Percentiles rank a stretch among this genome's conserved stretches.
Evolutionary conservation across 2,329 filamentous ascomycete genomes (phyloP).

Genomic region (Aureobasidium sp.): DNA sequence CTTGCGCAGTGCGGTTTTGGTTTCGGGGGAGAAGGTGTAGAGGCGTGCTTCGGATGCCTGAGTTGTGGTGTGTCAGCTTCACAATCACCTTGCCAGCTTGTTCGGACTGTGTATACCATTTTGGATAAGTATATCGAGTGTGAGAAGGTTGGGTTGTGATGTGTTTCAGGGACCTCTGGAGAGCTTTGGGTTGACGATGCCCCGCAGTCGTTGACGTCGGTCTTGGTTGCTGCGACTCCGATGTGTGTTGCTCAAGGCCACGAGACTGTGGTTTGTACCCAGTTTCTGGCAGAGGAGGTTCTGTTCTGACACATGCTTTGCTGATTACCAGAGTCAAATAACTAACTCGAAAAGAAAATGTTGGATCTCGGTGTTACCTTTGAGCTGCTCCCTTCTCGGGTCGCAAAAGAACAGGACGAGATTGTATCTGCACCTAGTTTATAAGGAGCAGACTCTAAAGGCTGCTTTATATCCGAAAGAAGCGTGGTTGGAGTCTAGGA

Average conservation of each 20-base stretch:
- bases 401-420: no score
- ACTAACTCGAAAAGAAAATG: no score
- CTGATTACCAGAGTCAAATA: no score
- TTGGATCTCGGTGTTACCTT: no score
- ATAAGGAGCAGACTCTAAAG: not conserved
- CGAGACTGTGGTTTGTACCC: not conserved
- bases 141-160: not conserved
- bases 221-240: not conserved
- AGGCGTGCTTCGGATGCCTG: constrained; percentile 74
- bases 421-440: no score
- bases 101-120: not conserved
- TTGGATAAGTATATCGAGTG: not conserved
- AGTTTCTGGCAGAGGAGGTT: no score
- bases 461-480: not conserved
- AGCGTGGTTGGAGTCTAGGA: no score
- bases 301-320: no score
- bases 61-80: no score
- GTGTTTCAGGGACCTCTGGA: not conserved
- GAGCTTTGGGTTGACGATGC: not conserved
- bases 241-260: constrained; percentile 6
- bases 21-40: constrained; percentile 88
- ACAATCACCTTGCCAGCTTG: no score
- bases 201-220: constrained; percentile 11
- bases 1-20: constrained; percentile 83
- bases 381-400: no score